A percentile compares a stretch with the other conserved stretches of the same genome.
Evolutionary conservation across 352 stramenopile species (phyloP).

Genomic region (Phytopythium vexans): DNA sequence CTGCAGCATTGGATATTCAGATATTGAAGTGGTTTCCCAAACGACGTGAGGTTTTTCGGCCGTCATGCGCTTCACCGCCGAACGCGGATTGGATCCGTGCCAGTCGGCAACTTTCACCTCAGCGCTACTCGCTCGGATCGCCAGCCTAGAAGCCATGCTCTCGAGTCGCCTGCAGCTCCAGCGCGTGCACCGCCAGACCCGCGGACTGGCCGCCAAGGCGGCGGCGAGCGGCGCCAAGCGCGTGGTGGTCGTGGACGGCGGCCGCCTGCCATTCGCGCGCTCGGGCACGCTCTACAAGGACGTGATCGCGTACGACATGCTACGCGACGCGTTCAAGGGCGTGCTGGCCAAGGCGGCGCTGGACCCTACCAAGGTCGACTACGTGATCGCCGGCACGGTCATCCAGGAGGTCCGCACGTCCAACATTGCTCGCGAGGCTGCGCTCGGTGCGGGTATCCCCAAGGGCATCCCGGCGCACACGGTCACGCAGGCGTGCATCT

Average conservation of each 20-base stretch:
- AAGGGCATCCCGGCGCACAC: constrained; percentile 94
- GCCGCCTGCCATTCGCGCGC: constrained; percentile 95
- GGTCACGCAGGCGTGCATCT: constrained; percentile 96
- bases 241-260: constrained; percentile 93
- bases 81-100: background rate
- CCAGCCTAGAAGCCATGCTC: constrained; percentile 18
- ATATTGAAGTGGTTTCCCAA: constrained; percentile 7
- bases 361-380: constrained; percentile 95
- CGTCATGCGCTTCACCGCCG: background rate
- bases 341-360: constrained; percentile 95
- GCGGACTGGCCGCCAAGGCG: constrained; percentile 33
- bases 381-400: constrained; percentile 95
- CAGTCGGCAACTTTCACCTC: constrained; percentile 4
- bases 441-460: constrained; percentile 95
- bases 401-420: constrained; percentile 97
- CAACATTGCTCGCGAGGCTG: constrained; percentile 97
- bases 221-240: constrained; percentile 34
- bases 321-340: constrained; percentile 94
- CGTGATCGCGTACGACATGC: constrained; percentile 96
- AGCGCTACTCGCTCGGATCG: background rate
- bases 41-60: background rate
- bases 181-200: constrained; percentile 29
- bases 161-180: constrained; percentile 12
- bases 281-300: constrained; percentile 96
- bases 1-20: too few relatives aligned